Conservation (phyloP, 2,329 filamentous ascomycete species). For the Metarhizium rileyi region DNA sequence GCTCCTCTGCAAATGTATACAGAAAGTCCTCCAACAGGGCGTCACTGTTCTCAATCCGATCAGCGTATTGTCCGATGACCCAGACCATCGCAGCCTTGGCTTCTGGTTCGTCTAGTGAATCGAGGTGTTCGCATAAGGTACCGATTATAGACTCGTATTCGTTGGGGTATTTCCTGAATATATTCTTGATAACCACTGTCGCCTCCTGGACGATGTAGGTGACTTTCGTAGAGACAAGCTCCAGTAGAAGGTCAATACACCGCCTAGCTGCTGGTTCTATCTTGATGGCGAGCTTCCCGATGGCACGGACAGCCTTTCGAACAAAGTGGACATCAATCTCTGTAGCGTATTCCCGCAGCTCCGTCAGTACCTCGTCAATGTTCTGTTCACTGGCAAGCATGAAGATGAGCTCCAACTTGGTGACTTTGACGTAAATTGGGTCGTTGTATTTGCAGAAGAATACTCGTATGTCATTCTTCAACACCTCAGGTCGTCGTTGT, state of each 20-base stretch:
- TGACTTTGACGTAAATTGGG: constrained; percentile 98
- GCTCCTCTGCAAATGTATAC: constrained; percentile 87
- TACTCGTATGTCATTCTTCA: constrained; percentile 93
- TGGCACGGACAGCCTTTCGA: constrained; percentile 91
- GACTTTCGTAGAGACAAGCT: constrained; percentile 94
- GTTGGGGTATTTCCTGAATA: constrained; percentile 98
- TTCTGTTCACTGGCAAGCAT: constrained; percentile 96
- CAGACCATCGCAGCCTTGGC: constrained; percentile 98
- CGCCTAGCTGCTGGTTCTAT: constrained; percentile 86
- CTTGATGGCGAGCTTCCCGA: constrained; percentile 97
- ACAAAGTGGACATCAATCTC: constrained; percentile 99
- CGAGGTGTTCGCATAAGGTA: constrained; percentile 89
- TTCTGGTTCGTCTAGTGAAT: constrained; percentile 93
- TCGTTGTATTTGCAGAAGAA: constrained; percentile 99
- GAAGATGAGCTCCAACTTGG: constrained; percentile 96
- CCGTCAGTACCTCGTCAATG: constrained; percentile 88
- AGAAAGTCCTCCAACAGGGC: constrained; percentile 90
- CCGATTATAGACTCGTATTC: constrained; percentile 98
- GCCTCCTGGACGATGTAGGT: constrained; percentile 99
- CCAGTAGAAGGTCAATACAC: constrained; percentile 87
- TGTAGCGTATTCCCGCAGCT: constrained; percentile 91
- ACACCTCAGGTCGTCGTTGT: constrained; percentile 82
- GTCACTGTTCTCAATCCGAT: constrained; percentile 94
- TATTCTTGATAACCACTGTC: constrained; percentile 96
- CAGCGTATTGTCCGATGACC: constrained; percentile 97